Evolutionary conservation across 768 basidiomycete genomes (phyloP), one percentile per base, ranked within the genome.

Genomic region (Hemileccinum impolitum): DNA sequence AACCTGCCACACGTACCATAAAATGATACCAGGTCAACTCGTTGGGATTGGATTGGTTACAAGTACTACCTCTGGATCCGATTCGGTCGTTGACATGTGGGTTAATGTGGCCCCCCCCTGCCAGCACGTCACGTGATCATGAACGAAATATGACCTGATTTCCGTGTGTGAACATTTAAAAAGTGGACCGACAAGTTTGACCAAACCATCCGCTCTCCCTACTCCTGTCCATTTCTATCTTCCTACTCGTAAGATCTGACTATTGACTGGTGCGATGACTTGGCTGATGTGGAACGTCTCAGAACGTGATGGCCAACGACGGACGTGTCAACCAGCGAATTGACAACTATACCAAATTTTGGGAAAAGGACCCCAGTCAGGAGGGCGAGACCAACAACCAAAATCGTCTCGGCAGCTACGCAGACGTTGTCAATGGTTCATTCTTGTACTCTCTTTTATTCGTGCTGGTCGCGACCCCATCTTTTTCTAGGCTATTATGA

Each of bases 351-450:
- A 86, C 86, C 58, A 82, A 81, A 62, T 93, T 91, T 72, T 99
- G 95, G 94, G 79, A 94, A 54, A 85, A 87, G 65, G 87, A 95
- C 67, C 73, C 82, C 26, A 70, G 69, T 14, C 77, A 85, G 59
- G 94, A 98, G 70, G 70, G 65, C 42, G 73, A 76, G 4, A 71
- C 68, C 12, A 79, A 90, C 67, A 87, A 77, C 51, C 76, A 85
- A 49, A 84, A 82, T 61, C 80, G 95, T 52, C 70, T 94, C 38
- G 80, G 80, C 34, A 82, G 81, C 62, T 98, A 97, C 69, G 85
- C 87, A 12, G 92, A 96, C 45, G 91, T 99, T 52, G 90, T 98
- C 51, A 95, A 96, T 56, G 93, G 91, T 90, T 43, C 46, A 78
- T 70, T 6, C 11, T 23, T 23, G 23, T 23, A 11, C 10, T 34